Evolutionary conservation across 345 rosid genomes (phyloP).

Genomic region (Geranium rotundifolium): DNA sequence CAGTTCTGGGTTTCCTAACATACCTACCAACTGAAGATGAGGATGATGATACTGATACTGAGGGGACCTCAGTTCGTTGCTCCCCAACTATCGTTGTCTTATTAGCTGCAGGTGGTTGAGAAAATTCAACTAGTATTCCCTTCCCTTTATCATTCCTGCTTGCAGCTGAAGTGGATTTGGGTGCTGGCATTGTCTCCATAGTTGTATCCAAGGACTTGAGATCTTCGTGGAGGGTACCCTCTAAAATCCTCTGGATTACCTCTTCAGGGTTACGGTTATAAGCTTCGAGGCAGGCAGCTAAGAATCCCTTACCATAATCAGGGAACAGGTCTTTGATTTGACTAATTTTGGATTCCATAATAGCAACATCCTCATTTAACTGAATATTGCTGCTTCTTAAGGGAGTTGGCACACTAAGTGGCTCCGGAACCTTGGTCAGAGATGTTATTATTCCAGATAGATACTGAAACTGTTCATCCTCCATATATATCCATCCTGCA

Average conservation of each 20-base stretch:
- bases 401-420: conserved; percentile 19
- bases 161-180: conserved; percentile 32
- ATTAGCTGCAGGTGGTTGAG: conserved; percentile 12
- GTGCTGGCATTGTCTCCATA: conserved; percentile 40
- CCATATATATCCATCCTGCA: conserved; percentile 82
- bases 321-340: conserved; percentile 90
- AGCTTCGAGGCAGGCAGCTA: conserved; percentile 79
- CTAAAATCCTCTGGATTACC: conserved; percentile 89
- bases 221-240: conserved; percentile 80
- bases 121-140: conserved; percentile 55
- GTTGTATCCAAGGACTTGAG: conserved; percentile 55
- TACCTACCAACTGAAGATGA: conserved; percentile 59
- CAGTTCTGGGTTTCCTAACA: conserved; percentile 57
- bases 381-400: conserved; percentile 21
- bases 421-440: conserved; percentile 21
- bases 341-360: conserved; percentile 75
- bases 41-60: conserved; percentile 25
- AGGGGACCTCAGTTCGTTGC: conserved; percentile 23
- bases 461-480: conserved; percentile 71
- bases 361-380: conserved; percentile 57
- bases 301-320: conserved; percentile 69
- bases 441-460: conserved; percentile 53
- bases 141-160: conserved; percentile 68
- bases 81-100: conserved; percentile 9
- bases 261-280: conserved; percentile 88